Evolutionary conservation across 2,329 filamentous ascomycete genomes (phyloP).

Genomic region (Sordariomycetes sp.): DNA sequence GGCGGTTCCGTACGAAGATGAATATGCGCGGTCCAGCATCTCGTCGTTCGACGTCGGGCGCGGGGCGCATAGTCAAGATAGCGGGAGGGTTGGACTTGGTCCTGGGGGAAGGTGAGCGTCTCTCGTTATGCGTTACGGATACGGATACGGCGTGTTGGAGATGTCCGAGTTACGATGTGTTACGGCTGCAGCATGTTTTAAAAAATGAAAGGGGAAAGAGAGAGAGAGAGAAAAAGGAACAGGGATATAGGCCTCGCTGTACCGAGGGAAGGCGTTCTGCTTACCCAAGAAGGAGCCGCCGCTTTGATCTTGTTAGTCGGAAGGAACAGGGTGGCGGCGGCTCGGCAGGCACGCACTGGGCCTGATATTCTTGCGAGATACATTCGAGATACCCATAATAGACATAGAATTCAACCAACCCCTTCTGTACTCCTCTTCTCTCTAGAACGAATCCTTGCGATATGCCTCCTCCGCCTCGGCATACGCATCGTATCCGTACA

Average conservation of each 20-base stretch:
- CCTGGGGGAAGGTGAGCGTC: background rate
- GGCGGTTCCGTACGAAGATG: constrained; percentile 8
- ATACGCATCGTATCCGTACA: constrained; percentile 10
- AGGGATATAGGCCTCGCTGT: background rate
- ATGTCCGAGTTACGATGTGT: too few species aligned
- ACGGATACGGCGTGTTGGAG: background rate
- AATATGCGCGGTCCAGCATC: constrained; percentile 14
- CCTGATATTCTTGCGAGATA: background rate
- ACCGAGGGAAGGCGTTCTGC: too few species aligned
- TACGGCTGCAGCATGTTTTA: too few species aligned
- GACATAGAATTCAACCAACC: background rate
- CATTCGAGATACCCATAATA: background rate
- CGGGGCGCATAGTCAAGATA: constrained; percentile 12
- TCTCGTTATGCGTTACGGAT: background rate
- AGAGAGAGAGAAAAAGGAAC: background rate
- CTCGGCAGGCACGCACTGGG: background rate
- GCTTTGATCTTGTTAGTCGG: too few species aligned
- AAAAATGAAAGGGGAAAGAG: background rate
- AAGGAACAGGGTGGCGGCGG: background rate
- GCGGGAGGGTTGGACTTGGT: constrained; percentile 9
- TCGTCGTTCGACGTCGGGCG: constrained; percentile 11
- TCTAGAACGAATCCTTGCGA: constrained; percentile 9
- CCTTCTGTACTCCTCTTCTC: background rate
- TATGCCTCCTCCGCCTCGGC: constrained; percentile 12
- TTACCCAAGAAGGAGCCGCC: too few species aligned